Conservation (phyloP, 441 rosid genomes). For the Lepidium campestre region DNA sequence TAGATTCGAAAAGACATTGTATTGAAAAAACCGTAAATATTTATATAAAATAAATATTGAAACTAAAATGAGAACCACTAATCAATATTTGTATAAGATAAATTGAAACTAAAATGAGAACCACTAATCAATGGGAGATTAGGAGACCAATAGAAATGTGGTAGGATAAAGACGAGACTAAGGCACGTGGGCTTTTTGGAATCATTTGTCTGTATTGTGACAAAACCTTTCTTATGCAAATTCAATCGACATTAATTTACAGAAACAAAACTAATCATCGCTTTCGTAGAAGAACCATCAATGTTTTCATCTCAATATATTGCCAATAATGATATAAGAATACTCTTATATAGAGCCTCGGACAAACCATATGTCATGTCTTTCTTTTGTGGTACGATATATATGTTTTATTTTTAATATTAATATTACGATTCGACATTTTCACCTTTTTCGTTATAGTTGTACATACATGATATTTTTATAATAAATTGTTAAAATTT, state of each 20-base stretch:
- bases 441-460: background rate
- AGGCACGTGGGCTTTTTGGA: slow-evolving; percentile 21
- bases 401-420: background rate
- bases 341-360: background rate
- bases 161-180: slow-evolving; percentile 20
- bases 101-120: slow-evolving; percentile 4
- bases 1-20: background rate
- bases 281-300: slow-evolving; percentile 11
- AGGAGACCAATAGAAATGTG: slow-evolving; percentile 23
- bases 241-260: slow-evolving; percentile 1
- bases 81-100: background rate
- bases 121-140: slow-evolving; percentile 17
- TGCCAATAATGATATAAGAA: background rate
- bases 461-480: background rate
- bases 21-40: too few species aligned
- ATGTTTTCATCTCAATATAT: slow-evolving; percentile 7
- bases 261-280: slow-evolving; percentile 13
- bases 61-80: slow-evolving; percentile 15
- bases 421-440: background rate
- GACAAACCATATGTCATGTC: slow-evolving; percentile 16
- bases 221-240: slow-evolving; percentile 16
- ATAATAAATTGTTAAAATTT: background rate
- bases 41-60: background rate
- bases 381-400: slow-evolving; percentile 2
- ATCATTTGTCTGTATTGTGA: slow-evolving; percentile 18